Conservation (phyloP, 148 eudicot species). For the Chenopodium album region DNA sequence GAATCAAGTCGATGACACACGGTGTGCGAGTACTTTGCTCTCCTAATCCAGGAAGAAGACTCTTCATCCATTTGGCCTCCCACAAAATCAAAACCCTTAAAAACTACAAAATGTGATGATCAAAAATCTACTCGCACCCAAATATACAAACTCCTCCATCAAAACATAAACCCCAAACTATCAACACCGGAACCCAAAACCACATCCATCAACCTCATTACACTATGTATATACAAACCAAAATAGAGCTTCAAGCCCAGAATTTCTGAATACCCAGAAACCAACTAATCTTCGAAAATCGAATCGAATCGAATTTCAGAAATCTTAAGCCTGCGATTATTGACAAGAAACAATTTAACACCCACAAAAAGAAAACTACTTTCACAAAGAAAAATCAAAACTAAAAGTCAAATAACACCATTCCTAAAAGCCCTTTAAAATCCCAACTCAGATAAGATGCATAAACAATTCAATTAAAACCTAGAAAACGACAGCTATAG, state of each 20-base stretch:
- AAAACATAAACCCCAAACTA: constrained; percentile 12
- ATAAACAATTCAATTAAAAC: constrained; percentile 16
- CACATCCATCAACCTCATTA: constrained; percentile 7
- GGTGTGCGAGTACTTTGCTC: constrained; percentile 76
- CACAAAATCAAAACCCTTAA: constrained; percentile 16
- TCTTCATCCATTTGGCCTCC: constrained; percentile 65
- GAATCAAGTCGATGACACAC: constrained; percentile 68
- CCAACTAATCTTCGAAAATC: constrained; percentile 2
- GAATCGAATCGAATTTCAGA: constrained; percentile 9
- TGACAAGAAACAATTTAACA: not conserved
- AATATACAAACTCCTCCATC: constrained; percentile 27
- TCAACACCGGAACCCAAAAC: not conserved
- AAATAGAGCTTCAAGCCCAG: not conserved
- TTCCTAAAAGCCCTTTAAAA: constrained; percentile 11
- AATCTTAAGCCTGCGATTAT: constrained; percentile 5
- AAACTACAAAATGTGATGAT: constrained; percentile 23
- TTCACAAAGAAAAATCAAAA: not conserved
- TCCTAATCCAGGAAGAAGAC: constrained; percentile 72
- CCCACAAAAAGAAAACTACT: not conserved
- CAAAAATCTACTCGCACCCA: constrained; percentile 26
- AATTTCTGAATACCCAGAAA: constrained; percentile 4
- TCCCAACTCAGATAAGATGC: constrained; percentile 22
- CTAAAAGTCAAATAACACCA: constrained; percentile 19
- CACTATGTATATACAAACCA: constrained; percentile 15
- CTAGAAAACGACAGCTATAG: constrained; percentile 4